Base-by-base conservation (phyloP, 768 basidiomycete genomes). In the Kwoniella shandongensis region DNA sequence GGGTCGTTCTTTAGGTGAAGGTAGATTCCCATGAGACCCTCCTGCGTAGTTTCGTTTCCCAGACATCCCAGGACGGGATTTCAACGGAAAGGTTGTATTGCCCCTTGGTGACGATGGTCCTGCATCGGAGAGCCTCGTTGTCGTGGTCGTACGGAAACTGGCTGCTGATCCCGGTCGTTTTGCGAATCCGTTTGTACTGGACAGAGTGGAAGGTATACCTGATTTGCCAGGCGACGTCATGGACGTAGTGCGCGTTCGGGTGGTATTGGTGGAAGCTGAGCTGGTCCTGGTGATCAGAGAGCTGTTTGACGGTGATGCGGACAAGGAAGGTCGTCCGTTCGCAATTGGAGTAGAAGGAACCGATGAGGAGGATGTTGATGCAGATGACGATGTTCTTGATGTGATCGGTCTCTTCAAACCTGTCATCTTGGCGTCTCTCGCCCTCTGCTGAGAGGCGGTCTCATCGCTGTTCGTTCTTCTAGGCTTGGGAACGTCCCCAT, bases 401-500 rank as follows among this genome's bases (percentile, higher is more conserved):
- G 35, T 22, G 20, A 46, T 26, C 4, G 25, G 15, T 20, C 20
- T 10, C 7, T 26, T 20, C 25, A 15, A 8, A 46, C 7, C 15
- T 13, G 20, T 13, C 44, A 15, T 13, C n/a, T n/a, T n/a, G n/a
- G n/a, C n/a, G 15, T 13, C 32, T 13, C 32, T 13, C 32, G 6
- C 13, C 32, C 32, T 13, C 32, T 32, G 6, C 32, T 32, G 32
- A 32, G 7, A 13, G 13, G 32, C 6, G 32, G 13, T 13, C 41
- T 52, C 51, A 51, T 62, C 55, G 32, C 61, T 62, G 17, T 62
- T 47, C 13, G 51, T 29, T 26, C 53, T 27, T 35, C 27, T 54
- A 3, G 52, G 52, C 17, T 18, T 13, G 10, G 41, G 52, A 20
- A 54, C 41, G 7, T 8, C 11, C n/a, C 11, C 2, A 48, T 40